These are phyloP conservation scores for Cryptococcus jaspeensis DNA, from an alignment of 1,284 basidiomycete species.

Conservation along the genomic window DNA sequence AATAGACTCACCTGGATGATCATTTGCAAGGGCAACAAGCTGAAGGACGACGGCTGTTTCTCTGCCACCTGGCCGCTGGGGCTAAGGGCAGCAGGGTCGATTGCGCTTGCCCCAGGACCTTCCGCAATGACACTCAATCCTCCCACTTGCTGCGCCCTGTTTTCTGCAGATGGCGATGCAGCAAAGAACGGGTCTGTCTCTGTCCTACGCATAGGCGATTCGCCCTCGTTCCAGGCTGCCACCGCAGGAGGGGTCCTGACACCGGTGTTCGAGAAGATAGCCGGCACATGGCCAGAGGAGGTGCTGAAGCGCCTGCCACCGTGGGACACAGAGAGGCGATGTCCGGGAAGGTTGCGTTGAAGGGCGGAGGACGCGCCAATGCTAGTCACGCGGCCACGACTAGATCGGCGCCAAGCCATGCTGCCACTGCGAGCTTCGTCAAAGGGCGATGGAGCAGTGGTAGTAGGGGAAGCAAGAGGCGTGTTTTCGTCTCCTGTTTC, in stretches of 20 bases:
- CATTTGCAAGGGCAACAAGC: conserved; percentile 43
- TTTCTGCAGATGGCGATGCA: conserved; percentile 16
- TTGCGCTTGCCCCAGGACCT: conserved; percentile 12
- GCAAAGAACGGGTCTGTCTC: conserved; percentile 38
- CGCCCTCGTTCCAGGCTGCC: conserved; percentile 20
- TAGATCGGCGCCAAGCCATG: conserved; percentile 7
- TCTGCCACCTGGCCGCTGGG: conserved; percentile 15
- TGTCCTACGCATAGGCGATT: conserved; percentile 7
- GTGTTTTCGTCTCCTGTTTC: conserved; percentile 24
- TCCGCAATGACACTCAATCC: conserved; percentile 48
- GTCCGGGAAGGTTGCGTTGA: conserved; percentile 17
- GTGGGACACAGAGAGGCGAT: conserved; percentile 30
- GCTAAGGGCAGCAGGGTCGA: conserved; percentile 3
- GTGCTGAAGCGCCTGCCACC: conserved; percentile 42
- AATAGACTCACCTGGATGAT: conserved; percentile 39
- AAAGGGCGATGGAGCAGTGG: conserved; percentile 16
- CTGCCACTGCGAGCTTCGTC: conserved; percentile 2
- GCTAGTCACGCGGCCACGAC: conserved; percentile 11
- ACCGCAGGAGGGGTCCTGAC: conserved; percentile 38
- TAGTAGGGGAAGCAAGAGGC: conserved; percentile 22
- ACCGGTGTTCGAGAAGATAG: conserved; percentile 52
- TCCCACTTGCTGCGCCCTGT: conserved; percentile 12
- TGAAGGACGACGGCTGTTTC: conserved; percentile 39
- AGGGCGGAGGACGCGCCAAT: conserved; percentile 9
- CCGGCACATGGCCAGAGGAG: conserved; percentile 43